These are phyloP conservation scores for Abrus precatorius DNA, from an alignment of 306 rosid genomes.

Conservation along the genomic window DNA sequence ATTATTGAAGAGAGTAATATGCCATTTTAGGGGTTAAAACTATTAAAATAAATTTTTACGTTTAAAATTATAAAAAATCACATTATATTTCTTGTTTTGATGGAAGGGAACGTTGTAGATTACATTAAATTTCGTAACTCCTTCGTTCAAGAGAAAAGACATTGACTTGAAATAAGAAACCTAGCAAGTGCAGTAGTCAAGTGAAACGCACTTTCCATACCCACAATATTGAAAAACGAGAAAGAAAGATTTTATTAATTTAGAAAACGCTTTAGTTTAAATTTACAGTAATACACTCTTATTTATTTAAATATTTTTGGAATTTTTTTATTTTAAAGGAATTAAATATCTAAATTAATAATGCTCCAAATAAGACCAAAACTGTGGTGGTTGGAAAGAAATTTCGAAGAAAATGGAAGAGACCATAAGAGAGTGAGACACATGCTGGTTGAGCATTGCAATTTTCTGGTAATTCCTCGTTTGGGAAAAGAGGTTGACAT, in stretches of 20 bases:
- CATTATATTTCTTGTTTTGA: not conserved
- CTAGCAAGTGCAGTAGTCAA: not conserved
- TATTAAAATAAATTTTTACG: too few relatives aligned
- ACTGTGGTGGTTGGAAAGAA: not conserved
- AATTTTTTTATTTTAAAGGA: not conserved
- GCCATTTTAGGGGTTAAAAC: too few relatives aligned
- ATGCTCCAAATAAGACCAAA: constrained; percentile 8
- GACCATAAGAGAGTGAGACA: not conserved
- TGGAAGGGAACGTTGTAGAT: not conserved
- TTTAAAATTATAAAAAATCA: not conserved
- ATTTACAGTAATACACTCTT: too few relatives aligned
- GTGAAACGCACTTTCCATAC: constrained; percentile 1
- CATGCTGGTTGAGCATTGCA: not conserved
- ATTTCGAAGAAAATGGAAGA: not conserved
- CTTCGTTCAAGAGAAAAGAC: not conserved
- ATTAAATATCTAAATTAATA: not conserved
- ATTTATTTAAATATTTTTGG: too few relatives aligned
- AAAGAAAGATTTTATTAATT: too few relatives aligned
- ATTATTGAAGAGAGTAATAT: too few relatives aligned
- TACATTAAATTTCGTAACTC: not conserved
- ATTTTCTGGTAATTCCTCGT: not conserved
- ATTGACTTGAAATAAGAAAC: constrained; percentile 9
- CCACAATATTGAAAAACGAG: not conserved
- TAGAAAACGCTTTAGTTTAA: too few relatives aligned
- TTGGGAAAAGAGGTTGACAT: not conserved